Percentiles rank a stretch among this genome's conserved stretches.
Conservation (phyloP, 352 stramenopile species). For the Globisporangium irregulare region DNA sequence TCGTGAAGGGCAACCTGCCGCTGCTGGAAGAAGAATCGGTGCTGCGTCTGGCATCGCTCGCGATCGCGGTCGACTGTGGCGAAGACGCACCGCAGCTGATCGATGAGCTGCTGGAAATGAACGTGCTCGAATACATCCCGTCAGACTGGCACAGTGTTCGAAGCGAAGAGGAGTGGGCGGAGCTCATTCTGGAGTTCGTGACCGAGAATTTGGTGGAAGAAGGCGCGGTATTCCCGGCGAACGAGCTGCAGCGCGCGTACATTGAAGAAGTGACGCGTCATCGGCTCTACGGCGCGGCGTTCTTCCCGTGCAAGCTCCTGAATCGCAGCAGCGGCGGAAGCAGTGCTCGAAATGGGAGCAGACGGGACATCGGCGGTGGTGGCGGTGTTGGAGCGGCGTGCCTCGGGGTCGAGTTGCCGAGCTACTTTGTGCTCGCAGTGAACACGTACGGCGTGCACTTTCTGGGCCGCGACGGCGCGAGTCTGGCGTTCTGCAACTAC, state of each 20-base stretch:
- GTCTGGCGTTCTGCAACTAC: slow-evolving; percentile 72
- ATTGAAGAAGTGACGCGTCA: slow-evolving; percentile 81
- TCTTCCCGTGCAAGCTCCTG: slow-evolving; percentile 82
- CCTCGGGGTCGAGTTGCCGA: slow-evolving; percentile 65
- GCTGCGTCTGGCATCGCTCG: slow-evolving; percentile 69
- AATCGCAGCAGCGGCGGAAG: slow-evolving; percentile 21
- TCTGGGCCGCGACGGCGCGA: slow-evolving; percentile 58
- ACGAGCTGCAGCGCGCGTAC: slow-evolving; percentile 78
- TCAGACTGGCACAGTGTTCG: slow-evolving; percentile 65
- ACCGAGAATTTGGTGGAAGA: slow-evolving; percentile 48
- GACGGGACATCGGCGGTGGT: slow-evolving; percentile 21
- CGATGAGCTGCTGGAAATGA: slow-evolving; percentile 65
- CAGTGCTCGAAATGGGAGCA: slow-evolving; percentile 19
- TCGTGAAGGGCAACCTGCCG: slow-evolving; percentile 86
- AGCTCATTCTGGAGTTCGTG: slow-evolving; percentile 63
- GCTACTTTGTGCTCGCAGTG: slow-evolving; percentile 86
- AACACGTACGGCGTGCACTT: slow-evolving; percentile 92
- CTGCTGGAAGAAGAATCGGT: slow-evolving; percentile 77
- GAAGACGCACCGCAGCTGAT: slow-evolving; percentile 50
- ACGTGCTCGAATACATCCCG: slow-evolving; percentile 86
- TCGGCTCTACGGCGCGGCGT: slow-evolving; percentile 83
- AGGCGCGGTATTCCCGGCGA: slow-evolving; percentile 31
- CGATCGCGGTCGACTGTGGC: slow-evolving; percentile 78
- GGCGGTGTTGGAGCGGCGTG: slow-evolving; percentile 19
- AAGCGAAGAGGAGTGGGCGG: slow-evolving; percentile 79